A percentile compares a stretch with the other conserved stretches of the same genome.
phyloP scores from a whole-genome alignment of 2,329 filamentous ascomycete genomes.

The Fusarium duplospermum region DNA sequence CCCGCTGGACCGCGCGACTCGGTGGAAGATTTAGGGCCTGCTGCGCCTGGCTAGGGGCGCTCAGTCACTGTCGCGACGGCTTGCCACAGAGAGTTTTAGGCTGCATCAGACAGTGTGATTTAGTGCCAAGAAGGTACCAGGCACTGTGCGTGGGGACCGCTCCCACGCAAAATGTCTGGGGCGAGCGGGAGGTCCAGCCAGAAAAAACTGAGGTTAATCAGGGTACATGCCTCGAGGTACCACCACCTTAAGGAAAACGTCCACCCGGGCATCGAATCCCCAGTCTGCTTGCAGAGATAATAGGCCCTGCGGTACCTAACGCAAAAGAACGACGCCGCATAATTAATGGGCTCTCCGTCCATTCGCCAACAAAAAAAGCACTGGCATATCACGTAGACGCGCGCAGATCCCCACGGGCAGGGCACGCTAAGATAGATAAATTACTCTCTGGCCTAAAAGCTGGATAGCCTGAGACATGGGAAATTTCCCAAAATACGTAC shows the following conservation, averaged over 20 bases:
- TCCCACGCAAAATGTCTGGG: background rate
- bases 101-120: slow-evolving; percentile 24
- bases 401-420: slow-evolving; percentile 36
- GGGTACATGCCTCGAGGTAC: slow-evolving; percentile 4
- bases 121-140: background rate
- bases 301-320: background rate
- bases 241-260: background rate
- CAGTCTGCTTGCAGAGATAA: slow-evolving; percentile 19
- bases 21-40: background rate
- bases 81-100: slow-evolving; percentile 13
- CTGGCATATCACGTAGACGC: background rate
- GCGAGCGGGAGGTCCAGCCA: slow-evolving; percentile 10
- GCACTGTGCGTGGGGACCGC: slow-evolving; percentile 19
- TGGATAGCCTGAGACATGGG: slow-evolving; percentile 18
- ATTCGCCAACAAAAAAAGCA: slow-evolving; percentile 23
- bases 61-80: slow-evolving; percentile 5
- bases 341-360: slow-evolving; percentile 21
- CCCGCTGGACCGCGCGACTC: background rate
- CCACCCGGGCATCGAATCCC: slow-evolving; percentile 11
- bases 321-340: slow-evolving; percentile 14
- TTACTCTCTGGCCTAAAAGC: slow-evolving; percentile 21
- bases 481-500: background rate
- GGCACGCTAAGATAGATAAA: slow-evolving; percentile 36
- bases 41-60: background rate
- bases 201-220: background rate